A percentile compares a stretch with the other conserved stretches of the same genome.
Conservation (phyloP, 2,329 filamentous ascomycete species). For the Hymenoscyphus fraxineus region DNA sequence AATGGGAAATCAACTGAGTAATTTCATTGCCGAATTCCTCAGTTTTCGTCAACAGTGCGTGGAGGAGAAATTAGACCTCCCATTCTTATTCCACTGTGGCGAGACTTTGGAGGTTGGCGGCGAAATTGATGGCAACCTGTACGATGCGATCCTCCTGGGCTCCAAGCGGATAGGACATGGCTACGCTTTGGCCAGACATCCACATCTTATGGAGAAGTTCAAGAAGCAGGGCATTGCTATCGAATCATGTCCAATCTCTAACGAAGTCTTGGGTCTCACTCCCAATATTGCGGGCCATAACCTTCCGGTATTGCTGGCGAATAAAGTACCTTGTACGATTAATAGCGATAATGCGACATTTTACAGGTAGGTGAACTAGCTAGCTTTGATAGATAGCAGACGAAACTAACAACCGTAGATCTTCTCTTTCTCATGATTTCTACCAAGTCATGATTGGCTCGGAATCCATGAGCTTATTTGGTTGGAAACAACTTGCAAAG, state of each 20-base stretch:
- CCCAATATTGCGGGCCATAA: constrained; percentile 61
- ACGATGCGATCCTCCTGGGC: constrained; percentile 62
- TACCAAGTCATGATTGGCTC: constrained; percentile 72
- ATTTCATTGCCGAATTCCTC: constrained; percentile 53
- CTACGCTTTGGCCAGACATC: constrained; percentile 65
- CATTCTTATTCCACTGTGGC: constrained; percentile 73
- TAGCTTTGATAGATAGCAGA: too few relatives aligned
- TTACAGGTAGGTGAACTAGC: constrained; percentile 51
- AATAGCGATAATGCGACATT: constrained; percentile 73
- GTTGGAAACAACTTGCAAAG: constrained; percentile 64
- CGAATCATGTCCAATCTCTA: constrained; percentile 75
- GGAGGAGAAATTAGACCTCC: constrained; percentile 50
- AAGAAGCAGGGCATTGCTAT: constrained; percentile 61
- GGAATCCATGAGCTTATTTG: constrained; percentile 61
- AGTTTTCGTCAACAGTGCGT: constrained; percentile 53
- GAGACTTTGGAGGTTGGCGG: constrained; percentile 67
- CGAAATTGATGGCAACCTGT: constrained; percentile 63
- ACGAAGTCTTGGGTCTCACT: constrained; percentile 69
- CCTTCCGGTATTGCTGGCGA: constrained; percentile 65
- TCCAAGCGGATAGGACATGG: constrained; percentile 72
- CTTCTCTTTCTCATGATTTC: constrained; percentile 70
- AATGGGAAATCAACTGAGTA: constrained; percentile 55
- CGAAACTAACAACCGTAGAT: constrained; percentile 42
- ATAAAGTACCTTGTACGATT: constrained; percentile 68
- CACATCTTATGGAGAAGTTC: constrained; percentile 62